Percentiles rank a stretch among this genome's conserved stretches.
Conservation (phyloP, 805 yeast species). For the Kluyveromyces nonfermentans region DNA sequence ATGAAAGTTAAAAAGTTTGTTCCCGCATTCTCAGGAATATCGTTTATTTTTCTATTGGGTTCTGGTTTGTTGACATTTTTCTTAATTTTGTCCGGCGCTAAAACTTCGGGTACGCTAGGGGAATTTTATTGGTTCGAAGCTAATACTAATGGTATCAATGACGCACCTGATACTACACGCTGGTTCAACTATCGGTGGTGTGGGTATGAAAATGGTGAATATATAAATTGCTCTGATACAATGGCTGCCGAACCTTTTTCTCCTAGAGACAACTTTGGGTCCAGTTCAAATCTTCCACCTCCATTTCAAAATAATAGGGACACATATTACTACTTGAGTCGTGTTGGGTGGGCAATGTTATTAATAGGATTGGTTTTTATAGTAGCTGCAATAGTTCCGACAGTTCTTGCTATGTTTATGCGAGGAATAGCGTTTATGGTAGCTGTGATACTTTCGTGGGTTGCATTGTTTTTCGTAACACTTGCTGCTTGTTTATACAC, state of each 20-base stretch:
- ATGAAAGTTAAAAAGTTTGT: constrained; percentile 24
- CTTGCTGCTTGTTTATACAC: constrained; percentile 43
- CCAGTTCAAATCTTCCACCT: constrained; percentile 43
- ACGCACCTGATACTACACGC: constrained; percentile 40
- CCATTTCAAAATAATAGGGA: constrained; percentile 40
- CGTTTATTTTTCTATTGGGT: constrained; percentile 33
- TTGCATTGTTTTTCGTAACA: constrained; percentile 37
- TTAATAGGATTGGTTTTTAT: constrained; percentile 49
- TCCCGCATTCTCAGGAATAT: constrained; percentile 13
- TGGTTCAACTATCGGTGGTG: constrained; percentile 79
- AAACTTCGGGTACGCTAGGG: constrained; percentile 44
- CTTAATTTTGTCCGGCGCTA: constrained; percentile 56
- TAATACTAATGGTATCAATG: constrained; percentile 47
- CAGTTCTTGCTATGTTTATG: constrained; percentile 16
- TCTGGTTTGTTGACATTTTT: constrained; percentile 50
- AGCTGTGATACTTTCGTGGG: constrained; percentile 16
- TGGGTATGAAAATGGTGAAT: constrained; percentile 35
- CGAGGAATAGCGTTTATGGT: constrained; percentile 12
- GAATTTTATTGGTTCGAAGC: constrained; percentile 75
- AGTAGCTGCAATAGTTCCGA: constrained; percentile 37
- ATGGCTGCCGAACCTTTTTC: constrained; percentile 79
- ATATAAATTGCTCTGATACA: constrained; percentile 42
- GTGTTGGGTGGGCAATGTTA: constrained; percentile 59
- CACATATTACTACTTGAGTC: constrained; percentile 54
- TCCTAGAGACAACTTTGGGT: constrained; percentile 64